Conservation (phyloP, 805 yeast genomes). For the Cyberlindnera nakhonratchasimensis region DNA sequence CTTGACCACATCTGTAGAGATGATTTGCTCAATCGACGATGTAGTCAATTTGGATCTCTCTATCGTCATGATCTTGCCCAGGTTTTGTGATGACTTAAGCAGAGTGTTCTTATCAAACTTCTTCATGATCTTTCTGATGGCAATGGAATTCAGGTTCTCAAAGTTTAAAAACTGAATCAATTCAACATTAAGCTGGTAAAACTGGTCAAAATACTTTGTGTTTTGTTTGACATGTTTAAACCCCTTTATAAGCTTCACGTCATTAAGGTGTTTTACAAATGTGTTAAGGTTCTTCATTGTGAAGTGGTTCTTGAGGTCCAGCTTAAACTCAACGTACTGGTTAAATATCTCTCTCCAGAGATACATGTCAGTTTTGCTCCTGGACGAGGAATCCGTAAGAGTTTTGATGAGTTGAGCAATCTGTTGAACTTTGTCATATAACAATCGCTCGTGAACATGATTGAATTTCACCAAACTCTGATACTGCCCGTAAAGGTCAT, state of each 20-base stretch:
- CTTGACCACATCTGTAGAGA: conserved; percentile 50
- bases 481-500: conserved; percentile 17
- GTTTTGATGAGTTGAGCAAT: conserved; percentile 32
- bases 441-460: conserved; percentile 44
- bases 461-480: conserved; percentile 34
- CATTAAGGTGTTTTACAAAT: conserved; percentile 39
- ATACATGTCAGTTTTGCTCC: conserved; percentile 52
- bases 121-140: conserved; percentile 64
- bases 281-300: conserved; percentile 42
- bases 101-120: conserved; percentile 74
- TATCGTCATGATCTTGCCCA: conserved; percentile 39
- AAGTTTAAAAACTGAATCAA: conserved; percentile 56
- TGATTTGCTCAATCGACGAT: conserved; percentile 33
- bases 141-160: conserved; percentile 59
- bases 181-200: conserved; percentile 50
- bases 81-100: conserved; percentile 44
- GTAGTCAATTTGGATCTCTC: conserved; percentile 24
- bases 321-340: conserved; percentile 61
- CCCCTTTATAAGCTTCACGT: conserved; percentile 38
- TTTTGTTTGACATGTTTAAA: conserved; percentile 41
- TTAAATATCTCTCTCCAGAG: conserved; percentile 69
- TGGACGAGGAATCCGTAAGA: conserved; percentile 21
- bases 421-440: conserved; percentile 9
- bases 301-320: conserved; percentile 52
- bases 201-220: conserved; percentile 45